phyloP scores from a whole-genome alignment of 2,329 filamentous ascomycete species.

The Cytospora piceae region DNA sequence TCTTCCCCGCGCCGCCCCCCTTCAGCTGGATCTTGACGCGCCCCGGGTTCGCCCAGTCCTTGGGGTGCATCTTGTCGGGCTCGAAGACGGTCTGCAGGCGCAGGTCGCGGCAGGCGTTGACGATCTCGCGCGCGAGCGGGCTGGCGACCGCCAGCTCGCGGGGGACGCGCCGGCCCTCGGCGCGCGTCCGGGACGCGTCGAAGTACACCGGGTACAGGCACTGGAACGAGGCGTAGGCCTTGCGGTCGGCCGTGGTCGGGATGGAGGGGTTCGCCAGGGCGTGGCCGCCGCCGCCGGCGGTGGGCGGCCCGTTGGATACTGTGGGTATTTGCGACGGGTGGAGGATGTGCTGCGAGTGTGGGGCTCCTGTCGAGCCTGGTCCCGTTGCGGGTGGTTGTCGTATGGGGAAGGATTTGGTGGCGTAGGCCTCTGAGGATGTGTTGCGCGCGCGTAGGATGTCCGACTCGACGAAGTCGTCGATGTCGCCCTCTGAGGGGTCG shows the following conservation, averaged over 20 bases:
- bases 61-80: conserved; percentile 88
- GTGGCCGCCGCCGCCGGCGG: conserved; percentile 34
- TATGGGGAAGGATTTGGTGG: conserved; percentile 1
- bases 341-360: conserved; percentile 36
- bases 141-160: conserved; percentile 74
- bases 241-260: conserved; percentile 49
- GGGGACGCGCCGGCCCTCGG: conserved; percentile 80
- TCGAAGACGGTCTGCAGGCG: conserved; percentile 79
- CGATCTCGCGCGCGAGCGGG: conserved; percentile 87
- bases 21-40: conserved; percentile 82
- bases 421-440: not conserved
- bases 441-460: conserved; percentile 57
- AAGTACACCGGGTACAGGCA: conserved; percentile 97
- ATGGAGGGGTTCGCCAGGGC: conserved; percentile 41
- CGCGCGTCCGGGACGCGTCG: conserved; percentile 73
- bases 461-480: conserved; percentile 63
- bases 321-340: conserved; percentile 45
- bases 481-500: conserved; percentile 87
- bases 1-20: conserved; percentile 32
- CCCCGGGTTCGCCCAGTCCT: conserved; percentile 97
- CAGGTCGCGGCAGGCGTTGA: conserved; percentile 78
- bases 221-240: conserved; percentile 74
- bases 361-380: conserved; percentile 15
- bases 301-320: conserved; percentile 41
- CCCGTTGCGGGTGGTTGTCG: conserved; percentile 24